A percentile compares a stretch with the other conserved stretches of the same genome.
Evolutionary conservation across 805 yeast genomes (phyloP).

Genomic region (Wickerhamiella qilinensis): DNA sequence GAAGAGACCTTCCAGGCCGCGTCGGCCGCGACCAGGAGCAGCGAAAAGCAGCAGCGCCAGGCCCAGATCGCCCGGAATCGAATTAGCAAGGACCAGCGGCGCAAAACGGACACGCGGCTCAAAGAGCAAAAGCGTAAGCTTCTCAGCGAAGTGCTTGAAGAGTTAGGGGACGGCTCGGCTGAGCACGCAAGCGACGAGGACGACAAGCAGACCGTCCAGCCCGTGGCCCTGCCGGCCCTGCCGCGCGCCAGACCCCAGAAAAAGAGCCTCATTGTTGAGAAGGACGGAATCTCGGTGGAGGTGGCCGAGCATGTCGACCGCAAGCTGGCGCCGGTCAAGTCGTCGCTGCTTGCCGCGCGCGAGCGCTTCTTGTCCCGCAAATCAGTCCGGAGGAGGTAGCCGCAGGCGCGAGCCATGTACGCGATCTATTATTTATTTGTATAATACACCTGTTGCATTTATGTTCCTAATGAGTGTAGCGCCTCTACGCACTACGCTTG

Average conservation of each 20-base stretch:
- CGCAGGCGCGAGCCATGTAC: too few relatives aligned
- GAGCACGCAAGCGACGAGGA: conserved; percentile 7
- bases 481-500: too few relatives aligned
- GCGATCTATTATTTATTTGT: too few relatives aligned
- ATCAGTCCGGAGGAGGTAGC: not conserved
- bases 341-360: conserved; percentile 7
- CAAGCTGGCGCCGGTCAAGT: conserved; percentile 17
- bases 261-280: conserved; percentile 7
- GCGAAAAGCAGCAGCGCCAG: conserved; percentile 7
- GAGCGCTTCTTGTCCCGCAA: conserved; percentile 18
- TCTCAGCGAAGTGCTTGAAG: conserved; percentile 15
- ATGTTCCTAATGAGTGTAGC: too few relatives aligned
- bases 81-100: conserved; percentile 15
- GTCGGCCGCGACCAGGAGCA: conserved; percentile 4
- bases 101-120: conserved; percentile 15
- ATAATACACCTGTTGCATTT: too few relatives aligned
- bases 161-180: too few relatives aligned
- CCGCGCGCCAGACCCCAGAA: conserved; percentile 3
- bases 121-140: conserved; percentile 14
- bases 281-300: conserved; percentile 15
- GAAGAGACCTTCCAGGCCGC: conserved; percentile 18
- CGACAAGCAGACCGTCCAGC: conserved; percentile 6
- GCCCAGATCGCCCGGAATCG: conserved; percentile 5
- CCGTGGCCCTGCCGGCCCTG: conserved; percentile 4
- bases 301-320: conserved; percentile 11